These are phyloP conservation scores for Cercospora berteroae DNA, from an alignment of 2,329 filamentous ascomycete genomes.

Conservation along the genomic window DNA sequence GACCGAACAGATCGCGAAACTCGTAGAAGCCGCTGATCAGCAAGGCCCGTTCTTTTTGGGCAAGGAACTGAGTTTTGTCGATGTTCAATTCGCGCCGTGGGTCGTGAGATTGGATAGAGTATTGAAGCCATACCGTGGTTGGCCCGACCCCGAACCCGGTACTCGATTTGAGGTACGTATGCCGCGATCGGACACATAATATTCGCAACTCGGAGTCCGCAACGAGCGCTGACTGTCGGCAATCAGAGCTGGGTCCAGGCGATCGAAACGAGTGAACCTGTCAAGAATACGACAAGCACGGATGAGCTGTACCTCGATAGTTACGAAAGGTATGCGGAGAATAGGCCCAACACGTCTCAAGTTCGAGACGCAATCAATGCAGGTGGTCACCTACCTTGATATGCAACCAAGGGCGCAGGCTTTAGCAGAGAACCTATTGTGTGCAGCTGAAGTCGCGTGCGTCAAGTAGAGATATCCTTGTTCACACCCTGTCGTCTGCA, in stretches of 20 bases:
- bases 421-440: not conserved
- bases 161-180: constrained; percentile 57
- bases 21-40: constrained; percentile 57
- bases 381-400: constrained; percentile 53
- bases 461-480: not conserved
- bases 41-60: constrained; percentile 70
- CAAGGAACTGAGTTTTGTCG: constrained; percentile 60
- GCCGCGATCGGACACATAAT: not conserved
- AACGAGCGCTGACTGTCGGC: not conserved
- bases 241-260: constrained; percentile 62
- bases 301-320: constrained; percentile 66
- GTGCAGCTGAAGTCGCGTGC: not conserved
- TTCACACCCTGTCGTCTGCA: not conserved
- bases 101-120: constrained; percentile 66
- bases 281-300: constrained; percentile 65
- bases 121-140: constrained; percentile 62
- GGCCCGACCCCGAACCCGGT: constrained; percentile 62
- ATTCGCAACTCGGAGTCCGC: not conserved
- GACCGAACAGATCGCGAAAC: constrained; percentile 62
- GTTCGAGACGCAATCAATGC: constrained; percentile 61
- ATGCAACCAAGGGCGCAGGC: not conserved
- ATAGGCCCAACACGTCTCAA: constrained; percentile 58
- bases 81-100: constrained; percentile 74
- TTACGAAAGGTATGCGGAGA: constrained; percentile 63
- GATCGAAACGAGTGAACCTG: constrained; percentile 61